Conservation (phyloP, 2,329 filamentous ascomycete species). For the Microcyclosporella mali region DNA sequence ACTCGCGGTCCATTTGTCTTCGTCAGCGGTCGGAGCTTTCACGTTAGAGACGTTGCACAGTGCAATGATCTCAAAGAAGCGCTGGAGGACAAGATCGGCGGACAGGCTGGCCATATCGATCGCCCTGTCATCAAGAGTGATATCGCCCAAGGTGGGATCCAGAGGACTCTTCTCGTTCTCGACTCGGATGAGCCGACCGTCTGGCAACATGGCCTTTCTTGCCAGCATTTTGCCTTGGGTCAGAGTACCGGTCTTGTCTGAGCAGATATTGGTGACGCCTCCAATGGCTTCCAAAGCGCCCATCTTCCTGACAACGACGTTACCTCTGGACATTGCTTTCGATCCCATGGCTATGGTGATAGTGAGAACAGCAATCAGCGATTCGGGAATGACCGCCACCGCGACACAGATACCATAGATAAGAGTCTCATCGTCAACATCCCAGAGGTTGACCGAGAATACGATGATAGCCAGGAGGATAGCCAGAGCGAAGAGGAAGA, state of each 20-base stretch:
- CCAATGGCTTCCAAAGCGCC: conserved; percentile 59
- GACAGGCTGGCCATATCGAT: conserved; percentile 12
- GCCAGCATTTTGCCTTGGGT: conserved; percentile 55
- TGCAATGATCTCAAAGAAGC: conserved; percentile 54
- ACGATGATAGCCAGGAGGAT: conserved; percentile 64
- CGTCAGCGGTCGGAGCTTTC: conserved; percentile 40
- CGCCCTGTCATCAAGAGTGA: conserved; percentile 10
- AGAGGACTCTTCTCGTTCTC: conserved; percentile 51
- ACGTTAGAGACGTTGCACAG: conserved; percentile 60
- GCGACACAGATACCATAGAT: conserved; percentile 46
- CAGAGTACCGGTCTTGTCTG: conserved; percentile 43
- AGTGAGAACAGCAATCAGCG: conserved; percentile 59
- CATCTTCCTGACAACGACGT: conserved; percentile 60
- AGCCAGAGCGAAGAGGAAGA: conserved; percentile 69
- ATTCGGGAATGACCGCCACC: conserved; percentile 44
- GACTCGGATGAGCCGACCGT: conserved; percentile 52
- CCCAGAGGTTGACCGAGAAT: conserved; percentile 52
- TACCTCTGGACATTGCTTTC: conserved; percentile 56
- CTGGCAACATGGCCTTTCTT: conserved; percentile 54
- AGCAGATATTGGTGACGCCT: conserved; percentile 40
- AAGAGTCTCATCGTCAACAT: conserved; percentile 38
- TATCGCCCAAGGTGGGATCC: conserved; percentile 41
- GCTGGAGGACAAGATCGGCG: conserved; percentile 41
- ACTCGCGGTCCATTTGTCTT: conserved; percentile 54
- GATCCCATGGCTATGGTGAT: conserved; percentile 61